Conservation (phyloP, 192 early-diverging fungal genomes). For the Spinellus fusiger region DNA sequence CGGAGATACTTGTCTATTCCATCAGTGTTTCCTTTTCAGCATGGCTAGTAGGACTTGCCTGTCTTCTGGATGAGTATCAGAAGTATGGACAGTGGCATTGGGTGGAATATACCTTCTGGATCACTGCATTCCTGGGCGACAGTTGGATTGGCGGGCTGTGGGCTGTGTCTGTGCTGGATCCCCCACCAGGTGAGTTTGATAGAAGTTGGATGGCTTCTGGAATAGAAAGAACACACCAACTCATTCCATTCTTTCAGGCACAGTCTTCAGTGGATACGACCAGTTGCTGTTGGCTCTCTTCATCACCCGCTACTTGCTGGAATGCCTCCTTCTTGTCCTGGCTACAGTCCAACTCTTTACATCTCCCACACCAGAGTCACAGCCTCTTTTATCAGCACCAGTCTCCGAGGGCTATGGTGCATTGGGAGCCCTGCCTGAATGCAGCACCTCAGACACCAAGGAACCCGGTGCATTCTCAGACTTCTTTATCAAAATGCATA, state of each 20-base stretch:
- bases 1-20: constrained; percentile 36
- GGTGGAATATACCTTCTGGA: constrained; percentile 51
- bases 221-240: neutral
- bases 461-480: constrained; percentile 35
- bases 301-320: constrained; percentile 34
- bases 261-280: constrained; percentile 28
- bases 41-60: constrained; percentile 27
- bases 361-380: constrained; percentile 14
- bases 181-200: constrained; percentile 20
- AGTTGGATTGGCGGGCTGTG: constrained; percentile 40
- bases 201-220: neutral
- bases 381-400: constrained; percentile 19
- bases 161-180: constrained; percentile 18
- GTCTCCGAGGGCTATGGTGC: constrained; percentile 15
- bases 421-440: constrained; percentile 14
- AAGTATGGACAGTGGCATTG: constrained; percentile 42
- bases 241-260: constrained; percentile 1
- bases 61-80: constrained; percentile 32
- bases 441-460: constrained; percentile 15
- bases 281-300: constrained; percentile 38
- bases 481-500: constrained; percentile 50
- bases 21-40: constrained; percentile 33
- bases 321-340: constrained; percentile 28
- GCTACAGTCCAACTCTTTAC: constrained; percentile 28
- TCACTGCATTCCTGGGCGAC: constrained; percentile 36